Conservation (phyloP, 495 filamentous ascomycete genomes). For the Talaromyces proteolyticus region DNA sequence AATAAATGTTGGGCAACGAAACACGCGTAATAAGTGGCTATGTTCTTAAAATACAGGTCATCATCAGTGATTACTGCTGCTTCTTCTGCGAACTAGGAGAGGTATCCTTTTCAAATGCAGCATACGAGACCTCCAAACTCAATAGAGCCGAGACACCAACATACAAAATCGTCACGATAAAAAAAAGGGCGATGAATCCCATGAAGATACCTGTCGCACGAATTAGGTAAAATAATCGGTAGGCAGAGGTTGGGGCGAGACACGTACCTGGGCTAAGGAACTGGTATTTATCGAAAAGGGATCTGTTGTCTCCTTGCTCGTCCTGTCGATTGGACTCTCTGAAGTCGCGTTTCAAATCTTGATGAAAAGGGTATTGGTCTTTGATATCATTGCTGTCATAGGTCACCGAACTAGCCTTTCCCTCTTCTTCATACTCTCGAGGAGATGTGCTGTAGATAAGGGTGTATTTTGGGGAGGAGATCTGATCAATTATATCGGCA, state of each 20-base stretch:
- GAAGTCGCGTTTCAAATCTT: constrained; percentile 56
- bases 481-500: constrained; percentile 46
- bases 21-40: background rate
- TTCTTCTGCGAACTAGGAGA: constrained; percentile 83
- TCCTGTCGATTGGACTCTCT: constrained; percentile 22
- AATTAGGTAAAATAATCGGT: background rate
- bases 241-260: constrained; percentile 1
- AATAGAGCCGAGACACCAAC: constrained; percentile 69
- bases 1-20: constrained; percentile 1
- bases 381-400: constrained; percentile 47
- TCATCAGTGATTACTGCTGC: constrained; percentile 36
- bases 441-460: constrained; percentile 56
- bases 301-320: constrained; percentile 30
- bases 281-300: constrained; percentile 87
- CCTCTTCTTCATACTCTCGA: constrained; percentile 30
- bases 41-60: constrained; percentile 4
- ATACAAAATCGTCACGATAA: constrained; percentile 71
- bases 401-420: constrained; percentile 17
- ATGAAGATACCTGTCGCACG: constrained; percentile 68
- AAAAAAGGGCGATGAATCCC: constrained; percentile 58
- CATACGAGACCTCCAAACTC: constrained; percentile 83
- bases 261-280: constrained; percentile 69
- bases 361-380: constrained; percentile 44
- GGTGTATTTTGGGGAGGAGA: constrained; percentile 52
- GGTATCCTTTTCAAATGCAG: constrained; percentile 94